Evolutionary conservation across 1,139 yeast species (phyloP), one percentile per base, ranked within the genome.

Genomic region (Pichia sp.): DNA sequence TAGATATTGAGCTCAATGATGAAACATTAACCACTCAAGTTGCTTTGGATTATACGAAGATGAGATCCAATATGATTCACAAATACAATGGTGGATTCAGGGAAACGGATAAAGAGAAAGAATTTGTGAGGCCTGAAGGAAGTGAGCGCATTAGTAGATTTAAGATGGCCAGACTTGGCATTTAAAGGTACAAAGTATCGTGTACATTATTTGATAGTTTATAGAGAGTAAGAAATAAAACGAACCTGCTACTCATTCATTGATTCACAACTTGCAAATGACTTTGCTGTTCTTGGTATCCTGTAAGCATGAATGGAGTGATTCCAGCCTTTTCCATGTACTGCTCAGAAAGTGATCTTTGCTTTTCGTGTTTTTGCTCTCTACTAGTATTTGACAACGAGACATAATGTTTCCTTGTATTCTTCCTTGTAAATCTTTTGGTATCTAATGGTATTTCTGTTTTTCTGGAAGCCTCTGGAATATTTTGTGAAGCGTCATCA

Each of bases 71-170:
- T 38, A 56, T 81, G 46, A 62, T 79, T 17, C 49, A 50, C 19
- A 48, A 49, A 24, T 55, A 48, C 38, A 53, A 64, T 10, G 72
- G 74, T 2, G 80, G 80, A 1, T 75, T 56, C 44, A 57, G 57
- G 15, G 62, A 64, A 44, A 55, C 69, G 3, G 68, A 68, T 7
- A 59, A 63, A 37, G 86, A 74, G 35, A 52, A 59, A 41, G 91
- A 77, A 42, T 53, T 74, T 14, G 94, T 82, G 49, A 86, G 86
- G 0, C 62, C 82, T n/a, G 88, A 83, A 47, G 75, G 77, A 0
- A 49, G 70, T 11, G 35, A 37, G 16, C 75, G 65, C 44, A 60
- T 74, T 1, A 83, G 94, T 51, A 62, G 87, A 35, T 85, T 85
- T 56, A 82, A 68, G 49, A 73, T 82, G n/a, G 78, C 82, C 15